Conservation (phyloP, 495 filamentous ascomycete species). For the Trichoderma reesei region DNA sequence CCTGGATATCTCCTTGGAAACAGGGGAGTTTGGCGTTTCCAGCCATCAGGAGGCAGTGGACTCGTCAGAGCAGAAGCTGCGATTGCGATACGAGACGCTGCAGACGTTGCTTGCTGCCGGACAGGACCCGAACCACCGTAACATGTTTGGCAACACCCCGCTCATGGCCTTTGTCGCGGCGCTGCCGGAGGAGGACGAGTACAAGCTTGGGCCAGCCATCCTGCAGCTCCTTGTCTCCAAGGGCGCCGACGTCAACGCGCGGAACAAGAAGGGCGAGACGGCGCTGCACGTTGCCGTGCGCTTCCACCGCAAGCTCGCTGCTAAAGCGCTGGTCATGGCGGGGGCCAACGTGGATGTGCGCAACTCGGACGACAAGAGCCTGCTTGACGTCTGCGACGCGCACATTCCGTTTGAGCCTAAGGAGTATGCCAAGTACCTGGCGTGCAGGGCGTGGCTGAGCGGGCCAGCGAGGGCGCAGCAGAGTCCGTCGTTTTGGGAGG, state of each 20-base stretch:
- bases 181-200: slow-evolving; percentile 31
- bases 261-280: slow-evolving; percentile 38
- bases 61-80: slow-evolving; percentile 10
- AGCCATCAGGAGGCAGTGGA: not conserved
- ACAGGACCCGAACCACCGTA: slow-evolving; percentile 36
- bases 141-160: slow-evolving; percentile 30
- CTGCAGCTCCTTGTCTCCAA: slow-evolving; percentile 23
- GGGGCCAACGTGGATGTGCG: slow-evolving; percentile 34
- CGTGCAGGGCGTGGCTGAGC: slow-evolving; percentile 19
- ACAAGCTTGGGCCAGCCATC: slow-evolving; percentile 22
- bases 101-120: slow-evolving; percentile 23
- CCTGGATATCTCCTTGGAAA: slow-evolving; percentile 12
- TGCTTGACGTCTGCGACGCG: slow-evolving; percentile 30
- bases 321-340: slow-evolving; percentile 30
- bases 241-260: slow-evolving; percentile 25
- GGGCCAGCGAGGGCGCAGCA: slow-evolving; percentile 14
- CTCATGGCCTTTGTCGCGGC: slow-evolving; percentile 38
- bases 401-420: slow-evolving; percentile 14
- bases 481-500: not conserved
- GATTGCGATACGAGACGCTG: slow-evolving; percentile 24
- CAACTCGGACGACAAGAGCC: slow-evolving; percentile 27
- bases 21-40: not conserved
- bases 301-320: slow-evolving; percentile 33
- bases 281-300: slow-evolving; percentile 35
- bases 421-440: slow-evolving; percentile 23